These are phyloP conservation scores for Schizosaccharomyces octosporus DNA, from an alignment of 805 yeast species.

Conservation along the genomic window DNA sequence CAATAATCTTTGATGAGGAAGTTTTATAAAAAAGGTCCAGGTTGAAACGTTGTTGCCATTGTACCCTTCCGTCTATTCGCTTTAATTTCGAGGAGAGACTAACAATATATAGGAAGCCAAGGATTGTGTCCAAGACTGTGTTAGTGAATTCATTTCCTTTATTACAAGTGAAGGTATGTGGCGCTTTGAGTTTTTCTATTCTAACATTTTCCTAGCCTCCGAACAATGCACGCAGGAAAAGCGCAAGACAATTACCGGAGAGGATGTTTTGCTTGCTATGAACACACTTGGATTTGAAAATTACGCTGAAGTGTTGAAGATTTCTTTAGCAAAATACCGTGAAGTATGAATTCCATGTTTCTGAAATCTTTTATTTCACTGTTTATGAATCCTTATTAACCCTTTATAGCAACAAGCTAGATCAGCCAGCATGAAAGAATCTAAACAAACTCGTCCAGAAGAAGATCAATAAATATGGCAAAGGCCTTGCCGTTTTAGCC, in stretches of 20 bases:
- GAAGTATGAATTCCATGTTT: conserved; percentile 13
- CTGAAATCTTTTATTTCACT: too few species aligned
- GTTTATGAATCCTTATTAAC: background rate
- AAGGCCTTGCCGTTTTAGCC: too few species aligned
- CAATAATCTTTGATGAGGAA: too few species aligned
- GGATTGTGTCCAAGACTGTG: conserved; percentile 54
- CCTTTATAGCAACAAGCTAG: background rate
- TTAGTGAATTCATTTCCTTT: conserved; percentile 40
- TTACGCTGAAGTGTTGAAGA: conserved; percentile 43
- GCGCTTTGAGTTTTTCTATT: background rate
- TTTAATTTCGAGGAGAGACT: background rate
- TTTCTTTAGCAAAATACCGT: conserved; percentile 41
- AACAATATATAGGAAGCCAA: conserved; percentile 28
- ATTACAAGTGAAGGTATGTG: conserved; percentile 34
- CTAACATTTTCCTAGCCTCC: conserved; percentile 16
- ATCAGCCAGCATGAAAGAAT: background rate
- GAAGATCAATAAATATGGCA: background rate
- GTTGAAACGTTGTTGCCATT: background rate
- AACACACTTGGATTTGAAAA: conserved; percentile 42
- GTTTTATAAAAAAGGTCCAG: background rate
- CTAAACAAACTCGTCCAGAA: background rate
- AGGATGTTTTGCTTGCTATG: conserved; percentile 41
- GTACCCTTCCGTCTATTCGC: background rate
- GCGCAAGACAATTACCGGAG: conserved; percentile 47
- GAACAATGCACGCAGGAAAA: conserved; percentile 41